Evolutionary conservation across 2,329 filamentous ascomycete genomes (phyloP).

Genomic region (Colletotrichum sp.): DNA sequence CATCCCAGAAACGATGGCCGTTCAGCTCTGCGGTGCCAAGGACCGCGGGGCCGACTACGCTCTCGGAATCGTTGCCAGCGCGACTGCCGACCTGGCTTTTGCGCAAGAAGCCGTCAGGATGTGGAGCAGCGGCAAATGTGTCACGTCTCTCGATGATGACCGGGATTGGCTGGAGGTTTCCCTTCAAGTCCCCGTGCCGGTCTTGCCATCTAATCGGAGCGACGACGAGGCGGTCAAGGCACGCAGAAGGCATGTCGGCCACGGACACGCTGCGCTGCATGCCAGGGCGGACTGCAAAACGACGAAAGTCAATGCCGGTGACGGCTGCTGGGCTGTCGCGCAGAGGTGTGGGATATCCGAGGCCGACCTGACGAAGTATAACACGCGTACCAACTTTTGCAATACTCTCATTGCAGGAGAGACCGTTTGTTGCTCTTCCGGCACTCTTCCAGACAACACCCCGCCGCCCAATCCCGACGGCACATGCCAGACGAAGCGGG

Average conservation of each 20-base stretch:
- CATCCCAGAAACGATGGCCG: constrained; percentile 21
- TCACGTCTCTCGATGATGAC: no score
- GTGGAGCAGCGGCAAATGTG: no score
- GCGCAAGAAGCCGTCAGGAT: no score
- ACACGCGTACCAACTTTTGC: neutral
- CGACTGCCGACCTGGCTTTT: no score
- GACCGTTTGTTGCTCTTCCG: neutral
- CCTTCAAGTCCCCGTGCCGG: no score
- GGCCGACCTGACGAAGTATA: neutral
- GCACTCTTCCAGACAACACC: neutral
- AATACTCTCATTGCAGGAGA: neutral
- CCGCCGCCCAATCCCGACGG: no score
- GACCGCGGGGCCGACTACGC: constrained; percentile 29
- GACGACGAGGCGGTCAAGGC: no score
- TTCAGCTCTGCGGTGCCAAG: constrained; percentile 32
- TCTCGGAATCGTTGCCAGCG: constrained; percentile 32
- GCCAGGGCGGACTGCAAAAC: neutral
- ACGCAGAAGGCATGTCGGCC: no score
- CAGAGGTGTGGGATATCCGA: neutral
- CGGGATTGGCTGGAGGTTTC: no score
- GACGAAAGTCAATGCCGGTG: neutral
- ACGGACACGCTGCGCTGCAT: neutral
- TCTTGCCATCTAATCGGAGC: no score
- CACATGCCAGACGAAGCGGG: no score
- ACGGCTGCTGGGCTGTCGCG: neutral